Percentiles rank a stretch among this genome's conserved stretches.
phyloP scores from a whole-genome alignment of 306 rosid species.

The Dalbergia cultrata region DNA sequence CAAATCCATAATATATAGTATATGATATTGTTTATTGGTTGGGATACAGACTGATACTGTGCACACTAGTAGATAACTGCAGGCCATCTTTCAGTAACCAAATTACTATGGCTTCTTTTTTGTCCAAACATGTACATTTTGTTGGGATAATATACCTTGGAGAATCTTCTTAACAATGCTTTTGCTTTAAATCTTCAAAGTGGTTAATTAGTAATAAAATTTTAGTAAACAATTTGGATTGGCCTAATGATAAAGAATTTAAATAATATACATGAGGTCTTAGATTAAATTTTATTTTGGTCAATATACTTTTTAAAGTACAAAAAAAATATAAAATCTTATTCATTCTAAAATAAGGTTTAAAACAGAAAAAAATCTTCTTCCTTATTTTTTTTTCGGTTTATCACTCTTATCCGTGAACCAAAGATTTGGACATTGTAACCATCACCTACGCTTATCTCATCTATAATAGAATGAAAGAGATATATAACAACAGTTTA shows the following conservation, averaged over 20 bases:
- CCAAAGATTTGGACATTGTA: constrained; percentile 56
- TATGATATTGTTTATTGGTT: constrained; percentile 14
- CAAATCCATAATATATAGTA: constrained; percentile 2
- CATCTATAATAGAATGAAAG: constrained; percentile 40
- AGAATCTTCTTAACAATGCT: neutral
- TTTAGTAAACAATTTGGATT: neutral
- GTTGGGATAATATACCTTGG: neutral
- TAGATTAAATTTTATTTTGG: no score
- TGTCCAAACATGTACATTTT: constrained; percentile 8
- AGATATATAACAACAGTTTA: constrained; percentile 5
- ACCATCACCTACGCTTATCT: constrained; percentile 44
- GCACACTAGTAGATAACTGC: constrained; percentile 20
- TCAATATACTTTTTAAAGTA: no score
- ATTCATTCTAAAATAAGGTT: neutral
- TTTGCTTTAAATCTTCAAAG: neutral
- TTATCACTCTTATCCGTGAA: constrained; percentile 11
- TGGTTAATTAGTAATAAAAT: neutral
- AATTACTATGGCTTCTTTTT: constrained; percentile 26
- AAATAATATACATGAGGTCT: no score
- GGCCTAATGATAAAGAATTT: no score
- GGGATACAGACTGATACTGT: neutral
- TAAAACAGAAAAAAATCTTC: neutral
- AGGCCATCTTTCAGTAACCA: constrained; percentile 19
- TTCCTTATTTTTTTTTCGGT: neutral
- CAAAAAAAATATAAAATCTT: neutral